Base-by-base conservation (phyloP, 2,329 filamentous ascomycete species). In the Aaosphaeria arxii region DNA sequence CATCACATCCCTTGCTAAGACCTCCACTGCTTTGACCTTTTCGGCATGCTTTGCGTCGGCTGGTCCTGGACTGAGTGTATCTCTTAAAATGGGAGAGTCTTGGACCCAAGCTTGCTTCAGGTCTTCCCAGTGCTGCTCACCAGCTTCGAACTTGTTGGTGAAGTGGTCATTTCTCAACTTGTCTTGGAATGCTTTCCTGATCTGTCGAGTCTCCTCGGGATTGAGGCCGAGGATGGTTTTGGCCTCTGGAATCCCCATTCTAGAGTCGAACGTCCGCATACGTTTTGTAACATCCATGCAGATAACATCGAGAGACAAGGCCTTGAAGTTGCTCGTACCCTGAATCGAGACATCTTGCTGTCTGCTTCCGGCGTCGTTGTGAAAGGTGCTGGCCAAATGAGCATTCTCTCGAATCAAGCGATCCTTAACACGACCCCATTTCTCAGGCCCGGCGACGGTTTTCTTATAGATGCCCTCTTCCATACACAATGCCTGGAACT, bases 241-340 rank as follows among this genome's bases (percentile, higher is more conserved):
- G 4, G 87, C 88, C 49, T 91, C 85, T 1, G 83, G 79, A 40
- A 92, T 80, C 1, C 83, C 85, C 79, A 92, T 84, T n/a, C 81
- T 77, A 32, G 76, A 78, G 43, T 84, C 81, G 48, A 83, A 65
- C 9, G 74, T 82, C 59, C 89, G 82, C 76, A 91, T 85, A 17
- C 87, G 78, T 70, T 94, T 94, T 1, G 88, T 91, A 30, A 92
- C 87, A 70, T 92, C 88, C 30, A 83, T 86, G 62, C 87, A 91
- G 28, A 95, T 85, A 41, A 90, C 81, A 64, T 95, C 89, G 5
- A 95, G 73, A 0, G 88, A 87, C 41, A 89, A 75, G 35, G 78
- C 78, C 63, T 85, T 88, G 39, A 77, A 74, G 40, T 87, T 83
- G 45, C 60, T 65, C 2, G 62, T 61, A 17, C 61, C 59, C 40